Percentiles rank a stretch among this genome's conserved stretches.
Conservation (phyloP, 2,329 filamentous ascomycete genomes). For the Colletotrichum filicis region DNA sequence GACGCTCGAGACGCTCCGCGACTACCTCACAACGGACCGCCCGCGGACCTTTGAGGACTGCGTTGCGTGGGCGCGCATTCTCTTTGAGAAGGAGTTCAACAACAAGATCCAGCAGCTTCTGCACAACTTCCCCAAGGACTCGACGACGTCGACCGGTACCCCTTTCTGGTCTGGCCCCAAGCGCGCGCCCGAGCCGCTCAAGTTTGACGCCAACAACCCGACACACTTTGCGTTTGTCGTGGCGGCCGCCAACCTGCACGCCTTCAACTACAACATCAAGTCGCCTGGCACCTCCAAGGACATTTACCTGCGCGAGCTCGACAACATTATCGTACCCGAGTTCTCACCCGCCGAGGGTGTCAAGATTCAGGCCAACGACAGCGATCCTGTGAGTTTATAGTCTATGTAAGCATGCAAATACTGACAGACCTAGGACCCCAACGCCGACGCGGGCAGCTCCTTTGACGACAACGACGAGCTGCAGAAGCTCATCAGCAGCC, state of each 20-base stretch:
- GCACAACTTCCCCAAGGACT: constrained; percentile 97
- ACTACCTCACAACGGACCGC: constrained; percentile 92
- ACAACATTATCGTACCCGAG: constrained; percentile 95
- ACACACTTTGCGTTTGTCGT: constrained; percentile 91
- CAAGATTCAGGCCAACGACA: constrained; percentile 97
- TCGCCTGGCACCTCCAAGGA: constrained; percentile 77
- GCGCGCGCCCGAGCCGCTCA: constrained; percentile 90
- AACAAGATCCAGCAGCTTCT: constrained; percentile 96
- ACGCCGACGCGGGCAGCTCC: constrained; percentile 66
- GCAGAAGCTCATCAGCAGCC: constrained; percentile 73
- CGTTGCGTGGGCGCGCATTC: constrained; percentile 90
- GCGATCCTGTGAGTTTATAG: constrained; percentile 75
- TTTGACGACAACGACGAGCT: constrained; percentile 83
- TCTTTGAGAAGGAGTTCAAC: constrained; percentile 97
- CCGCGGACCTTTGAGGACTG: constrained; percentile 95
- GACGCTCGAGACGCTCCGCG: constrained; percentile 88
- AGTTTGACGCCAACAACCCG: constrained; percentile 85
- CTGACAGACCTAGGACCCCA: constrained; percentile 74
- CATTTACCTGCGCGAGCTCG: constrained; percentile 82
- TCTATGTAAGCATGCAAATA: not conserved
- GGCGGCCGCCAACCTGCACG: constrained; percentile 90
- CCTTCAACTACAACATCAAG: constrained; percentile 98
- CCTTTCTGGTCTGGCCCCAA: constrained; percentile 99
- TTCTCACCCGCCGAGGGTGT: constrained; percentile 90
- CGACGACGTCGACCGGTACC: constrained; percentile 85